phyloP scores from a whole-genome alignment of 352 stramenopile species.

The Pythium sukuiense region DNA sequence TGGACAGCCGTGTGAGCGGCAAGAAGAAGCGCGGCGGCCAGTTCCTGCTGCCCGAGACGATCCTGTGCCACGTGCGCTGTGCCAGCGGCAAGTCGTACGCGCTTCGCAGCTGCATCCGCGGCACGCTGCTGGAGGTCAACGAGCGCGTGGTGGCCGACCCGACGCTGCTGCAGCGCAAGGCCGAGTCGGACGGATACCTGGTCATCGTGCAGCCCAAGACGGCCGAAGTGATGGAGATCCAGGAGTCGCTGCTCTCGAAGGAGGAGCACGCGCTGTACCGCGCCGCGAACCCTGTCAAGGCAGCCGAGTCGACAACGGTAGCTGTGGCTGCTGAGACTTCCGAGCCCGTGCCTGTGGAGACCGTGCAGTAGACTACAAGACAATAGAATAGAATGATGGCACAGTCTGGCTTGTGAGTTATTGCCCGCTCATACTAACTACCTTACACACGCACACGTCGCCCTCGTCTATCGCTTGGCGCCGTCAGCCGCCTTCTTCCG shows the following conservation, averaged over 20 bases:
- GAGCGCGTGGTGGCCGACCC: slow-evolving; percentile 58
- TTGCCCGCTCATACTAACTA: slow-evolving; percentile 1
- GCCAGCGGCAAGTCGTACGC: slow-evolving; percentile 58
- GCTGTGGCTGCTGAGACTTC: not conserved
- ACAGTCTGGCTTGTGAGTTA: not conserved
- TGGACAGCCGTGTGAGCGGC: slow-evolving; percentile 71
- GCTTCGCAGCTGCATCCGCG: slow-evolving; percentile 79
- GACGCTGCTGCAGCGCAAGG: slow-evolving; percentile 61
- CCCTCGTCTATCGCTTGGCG: slow-evolving; percentile 16
- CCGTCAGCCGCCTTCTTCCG: slow-evolving; percentile 44
- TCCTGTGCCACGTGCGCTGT: slow-evolving; percentile 68
- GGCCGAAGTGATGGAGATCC: slow-evolving; percentile 74
- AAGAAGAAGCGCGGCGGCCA: slow-evolving; percentile 89
- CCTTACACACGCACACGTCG: slow-evolving; percentile 11
- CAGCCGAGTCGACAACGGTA: not conserved
- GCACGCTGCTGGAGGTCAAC: slow-evolving; percentile 79
- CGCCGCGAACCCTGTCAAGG: slow-evolving; percentile 7
- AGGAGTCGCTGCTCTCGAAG: slow-evolving; percentile 79
- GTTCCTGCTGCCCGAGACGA: slow-evolving; percentile 68
- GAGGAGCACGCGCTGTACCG: slow-evolving; percentile 76
- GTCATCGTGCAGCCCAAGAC: slow-evolving; percentile 85
- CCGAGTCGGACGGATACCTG: slow-evolving; percentile 73
- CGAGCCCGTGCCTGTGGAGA: not conserved
- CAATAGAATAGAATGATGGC: slow-evolving; percentile 5
- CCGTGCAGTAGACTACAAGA: not conserved